Conservation (phyloP, 2,329 filamentous ascomycete species). For the Cercospora sojina region DNA sequence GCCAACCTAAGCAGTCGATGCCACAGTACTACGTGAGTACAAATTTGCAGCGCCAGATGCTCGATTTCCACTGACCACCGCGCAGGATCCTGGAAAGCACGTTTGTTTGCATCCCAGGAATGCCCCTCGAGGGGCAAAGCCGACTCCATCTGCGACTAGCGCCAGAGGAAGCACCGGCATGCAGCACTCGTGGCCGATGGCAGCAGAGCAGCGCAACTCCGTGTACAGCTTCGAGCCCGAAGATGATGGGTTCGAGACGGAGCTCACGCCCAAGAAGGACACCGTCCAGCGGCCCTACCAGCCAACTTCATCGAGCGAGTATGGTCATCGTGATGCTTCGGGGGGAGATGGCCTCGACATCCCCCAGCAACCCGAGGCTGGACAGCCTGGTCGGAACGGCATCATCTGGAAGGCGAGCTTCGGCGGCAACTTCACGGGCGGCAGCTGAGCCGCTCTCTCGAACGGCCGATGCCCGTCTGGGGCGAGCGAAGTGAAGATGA, state of each 20-base stretch:
- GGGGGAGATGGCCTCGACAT: not conserved
- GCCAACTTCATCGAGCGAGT: not conserved
- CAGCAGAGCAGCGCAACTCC: not conserved
- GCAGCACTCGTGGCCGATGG: not conserved
- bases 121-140: not conserved
- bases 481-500: not conserved
- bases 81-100: not conserved
- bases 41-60: not conserved
- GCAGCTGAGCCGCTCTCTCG: not conserved
- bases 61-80: not conserved
- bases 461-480: not conserved
- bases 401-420: slow-evolving; percentile 1
- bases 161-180: not conserved
- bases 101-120: not conserved
- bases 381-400: not conserved
- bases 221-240: not conserved
- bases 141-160: not conserved
- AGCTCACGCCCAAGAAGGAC: not conserved
- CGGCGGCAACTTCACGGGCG: slow-evolving; percentile 6
- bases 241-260: not conserved
- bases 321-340: not conserved
- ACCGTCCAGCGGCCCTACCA: not conserved
- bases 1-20: not conserved
- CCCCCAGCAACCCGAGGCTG: not conserved
- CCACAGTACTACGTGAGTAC: not conserved